Conservation (phyloP, 176 grass and related monocot genomes). For the Carex littledalei region DNA sequence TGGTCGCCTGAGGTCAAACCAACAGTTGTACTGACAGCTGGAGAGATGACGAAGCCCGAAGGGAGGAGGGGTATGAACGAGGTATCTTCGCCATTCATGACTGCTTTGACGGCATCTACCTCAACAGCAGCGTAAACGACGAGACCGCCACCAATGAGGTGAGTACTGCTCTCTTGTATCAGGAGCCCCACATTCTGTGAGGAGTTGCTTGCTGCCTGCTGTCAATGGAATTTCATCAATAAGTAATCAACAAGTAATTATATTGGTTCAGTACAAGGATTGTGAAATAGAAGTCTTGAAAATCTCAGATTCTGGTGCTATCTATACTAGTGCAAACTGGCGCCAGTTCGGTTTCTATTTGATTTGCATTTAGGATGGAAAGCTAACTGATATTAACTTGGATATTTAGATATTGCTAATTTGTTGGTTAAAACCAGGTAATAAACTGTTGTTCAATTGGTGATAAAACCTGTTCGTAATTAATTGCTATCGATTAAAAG, state of each 20-base stretch:
- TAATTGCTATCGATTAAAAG: neutral
- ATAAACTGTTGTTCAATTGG: no score
- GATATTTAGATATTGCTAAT: no score
- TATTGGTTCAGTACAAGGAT: neutral
- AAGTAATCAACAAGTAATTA: neutral
- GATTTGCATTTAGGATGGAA: neutral
- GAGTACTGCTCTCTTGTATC: slow-evolving; percentile 95
- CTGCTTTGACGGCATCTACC: slow-evolving; percentile 83
- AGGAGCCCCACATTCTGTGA: slow-evolving; percentile 96
- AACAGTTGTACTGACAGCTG: slow-evolving; percentile 32
- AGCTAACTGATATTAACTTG: neutral
- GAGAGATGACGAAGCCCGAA: slow-evolving; percentile 75
- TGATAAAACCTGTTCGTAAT: neutral
- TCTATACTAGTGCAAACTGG: neutral
- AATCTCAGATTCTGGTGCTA: neutral
- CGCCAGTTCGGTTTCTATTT: neutral
- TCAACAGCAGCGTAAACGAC: slow-evolving; percentile 77
- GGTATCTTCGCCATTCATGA: slow-evolving; percentile 86
- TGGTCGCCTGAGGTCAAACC: slow-evolving; percentile 1
- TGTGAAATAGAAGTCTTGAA: neutral
- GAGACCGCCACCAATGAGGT: slow-evolving; percentile 62
- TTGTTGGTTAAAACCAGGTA: no score
- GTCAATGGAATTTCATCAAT: neutral
- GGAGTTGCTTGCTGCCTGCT: slow-evolving; percentile 87
- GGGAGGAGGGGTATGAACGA: slow-evolving; percentile 91